Evolutionary conservation across 805 yeast species (phyloP).

Genomic region (Cyberlindnera misumaiensis): DNA sequence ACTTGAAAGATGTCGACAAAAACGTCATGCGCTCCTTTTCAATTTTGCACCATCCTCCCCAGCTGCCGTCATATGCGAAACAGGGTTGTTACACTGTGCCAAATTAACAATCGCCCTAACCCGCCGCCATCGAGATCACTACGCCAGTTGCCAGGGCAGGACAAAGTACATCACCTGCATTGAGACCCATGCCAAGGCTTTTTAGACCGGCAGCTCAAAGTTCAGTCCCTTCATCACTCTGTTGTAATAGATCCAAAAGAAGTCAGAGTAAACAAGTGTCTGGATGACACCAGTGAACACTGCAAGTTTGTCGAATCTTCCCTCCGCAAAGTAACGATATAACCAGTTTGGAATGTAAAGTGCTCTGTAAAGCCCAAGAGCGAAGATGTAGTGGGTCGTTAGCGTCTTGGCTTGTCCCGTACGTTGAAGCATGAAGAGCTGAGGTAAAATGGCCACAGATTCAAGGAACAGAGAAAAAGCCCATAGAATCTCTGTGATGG

Average conservation of each 20-base stretch:
- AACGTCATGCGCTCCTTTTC: no score
- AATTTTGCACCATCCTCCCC: no score
- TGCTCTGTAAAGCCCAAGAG: constrained; percentile 84
- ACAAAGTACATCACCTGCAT: no score
- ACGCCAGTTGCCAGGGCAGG: no score
- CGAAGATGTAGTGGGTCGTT: constrained; percentile 90
- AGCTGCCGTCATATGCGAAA: no score
- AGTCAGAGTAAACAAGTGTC: constrained; percentile 86
- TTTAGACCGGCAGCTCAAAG: constrained; percentile 58
- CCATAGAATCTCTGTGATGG: constrained; percentile 67
- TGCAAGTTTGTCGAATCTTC: constrained; percentile 60
- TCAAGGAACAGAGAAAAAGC: constrained; percentile 90
- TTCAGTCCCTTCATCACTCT: constrained; percentile 74
- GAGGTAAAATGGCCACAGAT: constrained; percentile 87
- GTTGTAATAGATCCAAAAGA: constrained; percentile 85
- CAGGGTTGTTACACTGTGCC: no score
- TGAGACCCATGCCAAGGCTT: no score
- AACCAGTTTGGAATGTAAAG: constrained; percentile 93
- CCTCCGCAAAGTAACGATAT: constrained; percentile 67
- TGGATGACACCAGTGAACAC: constrained; percentile 79
- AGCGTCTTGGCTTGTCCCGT: constrained; percentile 83
- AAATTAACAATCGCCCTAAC: no score
- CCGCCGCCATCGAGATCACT: no score
- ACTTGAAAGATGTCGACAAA: no score
- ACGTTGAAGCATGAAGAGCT: constrained; percentile 80